Percentiles rank a stretch among this genome's conserved stretches.
Conservation (phyloP, 805 yeast species). For the Myxozyma lipomycoides region DNA sequence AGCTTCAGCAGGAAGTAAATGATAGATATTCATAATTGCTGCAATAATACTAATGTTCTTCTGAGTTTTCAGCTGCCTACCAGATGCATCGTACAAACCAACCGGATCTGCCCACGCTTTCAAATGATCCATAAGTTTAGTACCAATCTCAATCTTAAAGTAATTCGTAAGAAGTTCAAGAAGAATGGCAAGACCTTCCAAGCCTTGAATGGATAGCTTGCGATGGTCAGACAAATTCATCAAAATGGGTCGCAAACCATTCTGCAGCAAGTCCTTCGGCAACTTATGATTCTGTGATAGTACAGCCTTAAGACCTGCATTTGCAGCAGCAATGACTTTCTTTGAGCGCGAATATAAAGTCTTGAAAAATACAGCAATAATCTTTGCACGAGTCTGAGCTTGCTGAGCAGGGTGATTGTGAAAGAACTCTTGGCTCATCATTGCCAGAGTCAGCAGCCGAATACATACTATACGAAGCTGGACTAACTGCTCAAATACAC, state of each 20-base stretch:
- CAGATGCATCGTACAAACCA: slow-evolving; percentile 68
- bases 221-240: slow-evolving; percentile 94
- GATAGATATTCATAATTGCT: slow-evolving; percentile 87
- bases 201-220: slow-evolving; percentile 79
- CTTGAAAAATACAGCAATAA: slow-evolving; percentile 90
- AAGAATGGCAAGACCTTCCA: slow-evolving; percentile 84
- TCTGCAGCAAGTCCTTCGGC: slow-evolving; percentile 92
- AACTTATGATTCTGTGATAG: slow-evolving; percentile 79
- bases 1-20: slow-evolving; percentile 86
- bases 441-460: slow-evolving; percentile 70
- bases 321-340: slow-evolving; percentile 89
- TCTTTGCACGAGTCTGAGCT: slow-evolving; percentile 64
- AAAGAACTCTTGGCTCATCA: slow-evolving; percentile 79
- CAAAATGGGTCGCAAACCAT: slow-evolving; percentile 90
- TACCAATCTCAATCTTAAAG: slow-evolving; percentile 94
- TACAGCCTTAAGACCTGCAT: slow-evolving; percentile 77
- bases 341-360: slow-evolving; percentile 81
- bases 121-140: slow-evolving; percentile 84
- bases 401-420: slow-evolving; percentile 55
- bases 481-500: slow-evolving; percentile 82
- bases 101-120: slow-evolving; percentile 93
- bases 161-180: slow-evolving; percentile 84
- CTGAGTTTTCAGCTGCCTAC: slow-evolving; percentile 74
- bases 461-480: slow-evolving; percentile 89
- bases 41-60: slow-evolving; percentile 81